phyloP scores from a whole-genome alignment of 2,329 filamentous ascomycete genomes.

The Epichloe festucae region DNA sequence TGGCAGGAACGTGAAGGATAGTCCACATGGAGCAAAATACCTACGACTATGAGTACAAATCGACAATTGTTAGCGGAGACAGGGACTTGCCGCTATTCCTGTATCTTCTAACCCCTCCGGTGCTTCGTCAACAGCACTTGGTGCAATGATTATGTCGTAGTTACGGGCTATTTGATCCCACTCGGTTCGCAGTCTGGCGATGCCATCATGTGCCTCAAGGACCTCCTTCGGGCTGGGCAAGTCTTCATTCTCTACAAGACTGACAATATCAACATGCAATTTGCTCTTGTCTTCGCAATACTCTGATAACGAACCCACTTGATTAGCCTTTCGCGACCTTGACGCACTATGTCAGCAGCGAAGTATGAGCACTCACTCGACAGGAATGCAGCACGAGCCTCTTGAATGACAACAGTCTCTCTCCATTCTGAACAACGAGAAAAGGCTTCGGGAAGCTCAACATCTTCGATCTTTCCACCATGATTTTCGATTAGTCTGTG shows the following conservation, averaged over 20 bases:
- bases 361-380: conserved; percentile 4
- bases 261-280: conserved; percentile 30
- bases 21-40: conserved; percentile 10
- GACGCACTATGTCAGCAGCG: neutral
- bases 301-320: conserved; percentile 35
- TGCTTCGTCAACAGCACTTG: conserved; percentile 47
- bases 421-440: conserved; percentile 35
- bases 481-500: conserved; percentile 25
- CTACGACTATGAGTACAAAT: conserved; percentile 1
- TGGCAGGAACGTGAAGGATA: conserved; percentile 44
- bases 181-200: conserved; percentile 38
- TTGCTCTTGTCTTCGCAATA: conserved; percentile 34
- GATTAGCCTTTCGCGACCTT: neutral
- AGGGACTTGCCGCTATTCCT: conserved; percentile 35
- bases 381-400: conserved; percentile 8
- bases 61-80: conserved; percentile 8
- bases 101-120: conserved; percentile 39
- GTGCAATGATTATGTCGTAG: conserved; percentile 44
- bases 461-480: conserved; percentile 43
- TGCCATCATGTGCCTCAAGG: conserved; percentile 38
- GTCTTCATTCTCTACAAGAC: conserved; percentile 36
- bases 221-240: conserved; percentile 32
- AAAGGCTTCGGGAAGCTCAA: conserved; percentile 39
- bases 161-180: conserved; percentile 37
- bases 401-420: conserved; percentile 4